These are phyloP conservation scores for Aureobasidium sp. DNA, from an alignment of 2,329 filamentous ascomycete species.

Conservation along the genomic window DNA sequence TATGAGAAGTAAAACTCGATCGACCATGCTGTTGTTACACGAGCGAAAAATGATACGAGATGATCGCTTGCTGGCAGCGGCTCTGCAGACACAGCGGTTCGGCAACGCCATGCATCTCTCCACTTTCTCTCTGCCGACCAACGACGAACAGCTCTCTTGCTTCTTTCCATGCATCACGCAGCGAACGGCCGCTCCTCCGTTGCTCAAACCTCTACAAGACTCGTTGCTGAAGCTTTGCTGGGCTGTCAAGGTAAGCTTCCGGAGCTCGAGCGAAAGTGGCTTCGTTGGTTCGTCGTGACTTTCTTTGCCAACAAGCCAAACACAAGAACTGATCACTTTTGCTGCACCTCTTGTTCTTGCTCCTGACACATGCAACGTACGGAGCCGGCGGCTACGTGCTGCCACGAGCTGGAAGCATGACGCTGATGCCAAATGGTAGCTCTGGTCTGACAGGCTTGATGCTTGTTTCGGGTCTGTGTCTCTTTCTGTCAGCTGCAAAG, in stretches of 20 bases:
- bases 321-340: background rate
- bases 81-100: background rate
- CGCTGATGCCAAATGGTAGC: background rate
- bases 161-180: background rate
- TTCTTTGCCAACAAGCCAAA: background rate
- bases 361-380: background rate
- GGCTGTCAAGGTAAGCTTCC: background rate
- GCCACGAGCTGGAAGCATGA: background rate
- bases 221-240: background rate
- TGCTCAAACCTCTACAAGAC: background rate
- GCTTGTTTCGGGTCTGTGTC: background rate
- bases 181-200: background rate
- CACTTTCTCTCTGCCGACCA: background rate
- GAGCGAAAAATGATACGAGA: background rate
- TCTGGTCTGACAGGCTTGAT: background rate
- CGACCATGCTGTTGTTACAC: background rate
- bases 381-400: background rate
- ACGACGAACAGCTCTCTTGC: background rate
- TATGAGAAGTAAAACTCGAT: background rate
- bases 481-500: background rate
- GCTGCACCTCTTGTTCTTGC: background rate
- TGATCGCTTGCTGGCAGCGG: background rate
- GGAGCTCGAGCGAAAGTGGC: background rate
- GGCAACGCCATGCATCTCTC: constrained; percentile 1
- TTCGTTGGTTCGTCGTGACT: background rate